phyloP scores from a whole-genome alignment of 225 moss, liverwort and hornwort species.

The Marchantia polymorpha region DNA sequence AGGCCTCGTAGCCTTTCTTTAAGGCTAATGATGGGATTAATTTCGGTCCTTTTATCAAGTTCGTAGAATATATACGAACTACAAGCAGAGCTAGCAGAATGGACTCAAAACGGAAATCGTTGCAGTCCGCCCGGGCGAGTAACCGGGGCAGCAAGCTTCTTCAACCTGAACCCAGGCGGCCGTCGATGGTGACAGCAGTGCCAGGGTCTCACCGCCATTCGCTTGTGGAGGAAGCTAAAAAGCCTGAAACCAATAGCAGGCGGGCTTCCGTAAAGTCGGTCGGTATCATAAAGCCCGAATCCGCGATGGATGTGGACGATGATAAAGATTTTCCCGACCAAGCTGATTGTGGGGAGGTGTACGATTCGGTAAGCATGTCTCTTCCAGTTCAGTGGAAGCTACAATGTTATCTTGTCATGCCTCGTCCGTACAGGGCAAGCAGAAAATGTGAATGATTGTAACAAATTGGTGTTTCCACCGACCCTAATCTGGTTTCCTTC shows the following conservation, averaged over 20 bases:
- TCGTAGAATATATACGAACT: too few species aligned
- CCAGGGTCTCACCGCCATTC: constrained; percentile 15
- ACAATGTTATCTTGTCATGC: too few species aligned
- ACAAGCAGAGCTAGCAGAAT: not conserved
- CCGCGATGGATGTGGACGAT: not conserved
- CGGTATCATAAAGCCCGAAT: not conserved
- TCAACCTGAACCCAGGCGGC: constrained; percentile 13
- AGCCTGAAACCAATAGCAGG: constrained; percentile 1
- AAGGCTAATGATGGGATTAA: too few species aligned
- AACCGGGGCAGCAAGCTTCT: constrained; percentile 5
- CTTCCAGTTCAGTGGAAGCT: too few species aligned
- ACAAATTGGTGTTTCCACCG: not conserved
- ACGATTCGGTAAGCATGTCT: not conserved
- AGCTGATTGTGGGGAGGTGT: not conserved
- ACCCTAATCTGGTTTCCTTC: not conserved
- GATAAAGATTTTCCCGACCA: not conserved
- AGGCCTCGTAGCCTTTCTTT: too few species aligned
- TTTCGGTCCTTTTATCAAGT: too few species aligned
- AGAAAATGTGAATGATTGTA: not conserved
- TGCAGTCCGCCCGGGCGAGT: not conserved
- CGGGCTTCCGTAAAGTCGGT: constrained; percentile 1
- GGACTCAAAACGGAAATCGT: not conserved
- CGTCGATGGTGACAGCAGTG: constrained; percentile 1
- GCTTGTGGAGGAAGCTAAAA: not conserved
- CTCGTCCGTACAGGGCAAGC: too few species aligned